These are phyloP conservation scores for Metarhizium brunneum DNA, from an alignment of 2,329 filamentous ascomycete genomes.

Conservation along the genomic window DNA sequence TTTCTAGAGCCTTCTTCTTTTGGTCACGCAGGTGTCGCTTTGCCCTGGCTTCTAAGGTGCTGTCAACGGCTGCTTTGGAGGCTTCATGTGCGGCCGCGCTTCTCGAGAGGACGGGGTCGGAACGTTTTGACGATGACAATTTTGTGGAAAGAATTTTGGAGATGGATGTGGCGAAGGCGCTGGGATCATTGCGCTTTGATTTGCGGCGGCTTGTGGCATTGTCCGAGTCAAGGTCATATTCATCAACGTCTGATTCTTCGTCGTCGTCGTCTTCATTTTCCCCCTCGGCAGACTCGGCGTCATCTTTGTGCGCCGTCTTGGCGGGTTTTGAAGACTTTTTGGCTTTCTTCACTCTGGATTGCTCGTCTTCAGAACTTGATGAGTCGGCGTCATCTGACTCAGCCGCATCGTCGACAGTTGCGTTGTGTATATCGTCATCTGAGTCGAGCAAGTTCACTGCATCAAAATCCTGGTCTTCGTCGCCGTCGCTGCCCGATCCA, in stretches of 20 bases:
- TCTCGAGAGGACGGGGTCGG: slow-evolving; percentile 85
- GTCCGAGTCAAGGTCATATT: slow-evolving; percentile 20
- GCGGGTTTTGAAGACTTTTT: slow-evolving; percentile 12
- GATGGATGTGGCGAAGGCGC: slow-evolving; percentile 85
- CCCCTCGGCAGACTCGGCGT: slow-evolving; percentile 14
- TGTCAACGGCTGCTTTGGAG: slow-evolving; percentile 62
- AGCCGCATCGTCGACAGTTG: slow-evolving; percentile 39
- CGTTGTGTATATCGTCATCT: slow-evolving; percentile 47
- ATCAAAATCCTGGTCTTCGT: slow-evolving; percentile 33
- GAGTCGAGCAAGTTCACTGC: slow-evolving; percentile 47
- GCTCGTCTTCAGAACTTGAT: slow-evolving; percentile 28
- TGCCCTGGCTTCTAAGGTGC: slow-evolving; percentile 73
- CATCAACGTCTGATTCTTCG: slow-evolving; percentile 23
- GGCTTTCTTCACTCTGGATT: slow-evolving; percentile 11
- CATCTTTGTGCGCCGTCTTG: slow-evolving; percentile 18
- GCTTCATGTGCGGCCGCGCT: slow-evolving; percentile 66
- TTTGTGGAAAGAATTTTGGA: slow-evolving; percentile 89
- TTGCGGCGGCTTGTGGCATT: slow-evolving; percentile 28
- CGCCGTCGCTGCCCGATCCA: slow-evolving; percentile 33
- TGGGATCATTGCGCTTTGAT: slow-evolving; percentile 85
- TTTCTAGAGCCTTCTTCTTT: slow-evolving; percentile 70
- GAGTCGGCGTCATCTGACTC: slow-evolving; percentile 26
- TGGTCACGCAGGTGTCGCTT: slow-evolving; percentile 70
- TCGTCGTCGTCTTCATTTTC: slow-evolving; percentile 31
- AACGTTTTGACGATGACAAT: slow-evolving; percentile 68